These are phyloP conservation scores for Arthonia radiata DNA, from an alignment of 495 filamentous ascomycete species.

Conservation along the genomic window DNA sequence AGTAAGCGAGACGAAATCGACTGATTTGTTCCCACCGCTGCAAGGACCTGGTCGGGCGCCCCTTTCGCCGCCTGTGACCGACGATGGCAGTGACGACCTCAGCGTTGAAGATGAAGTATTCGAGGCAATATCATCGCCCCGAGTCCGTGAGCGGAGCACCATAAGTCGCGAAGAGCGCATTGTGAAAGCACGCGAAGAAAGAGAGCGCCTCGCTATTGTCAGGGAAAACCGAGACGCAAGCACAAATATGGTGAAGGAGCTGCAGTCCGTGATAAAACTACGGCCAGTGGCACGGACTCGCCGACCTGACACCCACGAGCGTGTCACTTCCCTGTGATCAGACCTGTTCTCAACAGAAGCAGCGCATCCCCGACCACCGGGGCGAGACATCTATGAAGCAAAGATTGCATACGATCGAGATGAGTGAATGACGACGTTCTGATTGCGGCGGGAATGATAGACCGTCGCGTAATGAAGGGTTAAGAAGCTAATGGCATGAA, in stretches of 20 bases:
- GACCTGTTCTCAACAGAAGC: no score
- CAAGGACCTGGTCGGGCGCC: conserved; percentile 29
- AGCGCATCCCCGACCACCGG: no score
- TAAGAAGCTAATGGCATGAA: no score
- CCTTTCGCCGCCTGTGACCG: background rate
- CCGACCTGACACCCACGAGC: no score
- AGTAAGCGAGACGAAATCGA: conserved; percentile 57
- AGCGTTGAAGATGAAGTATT: conserved; percentile 55
- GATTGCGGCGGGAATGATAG: no score
- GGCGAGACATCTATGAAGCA: no score
- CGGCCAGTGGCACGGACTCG: conserved; percentile 29
- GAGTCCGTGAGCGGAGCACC: conserved; percentile 35
- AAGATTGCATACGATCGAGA: no score
- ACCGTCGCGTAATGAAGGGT: no score
- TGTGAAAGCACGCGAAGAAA: conserved; percentile 68
- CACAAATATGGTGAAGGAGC: conserved; percentile 69
- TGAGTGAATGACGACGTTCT: no score
- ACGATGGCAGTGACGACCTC: background rate
- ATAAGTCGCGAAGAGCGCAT: conserved; percentile 75
- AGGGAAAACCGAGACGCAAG: conserved; percentile 54
- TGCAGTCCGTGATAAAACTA: conserved; percentile 71
- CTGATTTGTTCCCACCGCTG: conserved; percentile 49
- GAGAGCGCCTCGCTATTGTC: conserved; percentile 37
- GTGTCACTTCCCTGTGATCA: no score
- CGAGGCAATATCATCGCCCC: conserved; percentile 61